Conservation (phyloP, 495 filamentous ascomycete species). For the Lophiostoma macrostomum region DNA sequence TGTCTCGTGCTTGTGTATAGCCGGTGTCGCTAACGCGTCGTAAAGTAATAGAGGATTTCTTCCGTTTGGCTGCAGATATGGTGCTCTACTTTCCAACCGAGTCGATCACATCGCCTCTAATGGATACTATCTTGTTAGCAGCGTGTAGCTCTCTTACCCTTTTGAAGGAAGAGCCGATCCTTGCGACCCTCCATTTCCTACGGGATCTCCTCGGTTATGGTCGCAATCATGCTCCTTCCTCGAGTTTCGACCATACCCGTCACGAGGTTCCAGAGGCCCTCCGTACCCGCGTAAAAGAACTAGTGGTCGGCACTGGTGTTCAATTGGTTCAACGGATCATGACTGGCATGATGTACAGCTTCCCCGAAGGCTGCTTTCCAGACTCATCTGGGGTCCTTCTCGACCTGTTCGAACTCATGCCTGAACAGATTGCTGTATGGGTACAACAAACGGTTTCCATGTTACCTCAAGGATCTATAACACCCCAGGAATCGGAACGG, state of each 20-base stretch:
- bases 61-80: conserved; percentile 84
- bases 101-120: conserved; percentile 71
- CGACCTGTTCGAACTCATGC: conserved; percentile 81
- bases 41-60: conserved; percentile 95
- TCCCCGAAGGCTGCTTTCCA: conserved; percentile 89
- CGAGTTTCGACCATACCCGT: conserved; percentile 53
- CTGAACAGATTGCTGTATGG: conserved; percentile 72
- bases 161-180: conserved; percentile 85
- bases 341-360: conserved; percentile 98
- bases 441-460: conserved; percentile 76
- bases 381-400: conserved; percentile 92
- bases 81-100: conserved; percentile 86
- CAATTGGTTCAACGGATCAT: conserved; percentile 77
- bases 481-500: conserved; percentile 51
- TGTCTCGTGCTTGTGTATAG: background rate
- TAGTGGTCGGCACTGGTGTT: conserved; percentile 71
- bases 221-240: conserved; percentile 69
- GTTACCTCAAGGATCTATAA: conserved; percentile 78
- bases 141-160: conserved; percentile 79
- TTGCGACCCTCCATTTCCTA: conserved; percentile 87
- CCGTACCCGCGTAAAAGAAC: conserved; percentile 61
- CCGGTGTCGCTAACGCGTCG: background rate
- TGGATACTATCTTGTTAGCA: conserved; percentile 79
- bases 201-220: conserved; percentile 91
- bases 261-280: conserved; percentile 42